These are phyloP conservation scores for Phanerodontia chrysosporium DNA, from an alignment of 768 basidiomycete genomes.

Conservation along the genomic window DNA sequence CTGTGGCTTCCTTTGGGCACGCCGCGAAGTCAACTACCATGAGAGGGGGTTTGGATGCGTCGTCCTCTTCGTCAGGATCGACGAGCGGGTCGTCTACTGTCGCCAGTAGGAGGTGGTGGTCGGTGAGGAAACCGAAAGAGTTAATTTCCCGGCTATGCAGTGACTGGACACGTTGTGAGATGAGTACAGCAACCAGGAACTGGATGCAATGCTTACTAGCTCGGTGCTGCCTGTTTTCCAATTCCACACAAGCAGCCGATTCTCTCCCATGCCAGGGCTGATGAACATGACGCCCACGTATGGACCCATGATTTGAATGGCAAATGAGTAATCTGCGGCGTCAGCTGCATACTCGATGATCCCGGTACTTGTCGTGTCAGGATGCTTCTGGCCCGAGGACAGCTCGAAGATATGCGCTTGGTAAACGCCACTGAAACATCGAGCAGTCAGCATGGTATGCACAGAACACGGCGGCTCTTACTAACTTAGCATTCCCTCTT, in stretches of 20 bases:
- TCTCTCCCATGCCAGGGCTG: constrained; percentile 28
- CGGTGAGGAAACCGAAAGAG: constrained; percentile 25
- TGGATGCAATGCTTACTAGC: constrained; percentile 37
- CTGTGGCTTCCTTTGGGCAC: constrained; percentile 25
- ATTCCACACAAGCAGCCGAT: constrained; percentile 58
- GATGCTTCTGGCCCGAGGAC: constrained; percentile 43
- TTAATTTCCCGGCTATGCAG: constrained; percentile 10
- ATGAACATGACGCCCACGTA: constrained; percentile 47
- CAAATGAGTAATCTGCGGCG: constrained; percentile 27
- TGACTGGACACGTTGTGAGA: constrained; percentile 8
- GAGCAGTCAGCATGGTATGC: background rate
- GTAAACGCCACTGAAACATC: constrained; percentile 19
- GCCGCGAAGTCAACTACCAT: constrained; percentile 39
- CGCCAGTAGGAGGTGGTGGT: constrained; percentile 22
- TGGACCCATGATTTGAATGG: constrained; percentile 54
- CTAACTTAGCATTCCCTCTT: constrained; percentile 17
- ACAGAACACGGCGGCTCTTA: background rate
- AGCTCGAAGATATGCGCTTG: constrained; percentile 44
- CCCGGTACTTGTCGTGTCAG: constrained; percentile 32
- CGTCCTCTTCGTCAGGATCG: constrained; percentile 15
- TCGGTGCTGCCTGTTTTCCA: constrained; percentile 55
- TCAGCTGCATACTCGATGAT: constrained; percentile 22
- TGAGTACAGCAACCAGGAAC: background rate
- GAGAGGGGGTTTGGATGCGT: constrained; percentile 22
- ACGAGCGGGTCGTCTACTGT: constrained; percentile 16